Base-by-base conservation (phyloP, 495 filamentous ascomycete genomes). In the Penicillium tannophilum region DNA sequence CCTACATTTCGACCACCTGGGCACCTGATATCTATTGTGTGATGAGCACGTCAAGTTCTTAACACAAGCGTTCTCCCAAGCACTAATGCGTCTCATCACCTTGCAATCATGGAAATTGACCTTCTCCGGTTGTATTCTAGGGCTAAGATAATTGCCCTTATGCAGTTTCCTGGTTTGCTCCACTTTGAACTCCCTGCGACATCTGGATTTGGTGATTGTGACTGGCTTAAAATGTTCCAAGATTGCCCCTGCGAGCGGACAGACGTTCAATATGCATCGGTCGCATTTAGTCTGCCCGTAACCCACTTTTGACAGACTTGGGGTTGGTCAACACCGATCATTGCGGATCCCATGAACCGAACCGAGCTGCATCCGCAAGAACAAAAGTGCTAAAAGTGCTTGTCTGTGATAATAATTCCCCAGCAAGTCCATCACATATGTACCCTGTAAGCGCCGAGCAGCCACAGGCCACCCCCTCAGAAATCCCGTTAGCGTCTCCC, bases 401-500 rank as follows among this genome's bases (percentile, higher is more conserved):
- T 49, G 24, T 30, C 24, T 30, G 46, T 49, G 46, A 49, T 49
- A 49, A 47, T 28, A 11, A 17, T 17, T 12, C 39, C 26, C 46
- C 46, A 49, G 26, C 46, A 49, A 31, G 26, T 31, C 26, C 26
- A 49, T 49, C 46, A 49, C 46, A 49, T 49, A 30, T 49, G 46
- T 49, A 26, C 46, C 30, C 49, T 54, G 52, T 63, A 59, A 59
- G 60, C 60, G 60, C 60, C 33, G 39, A 48, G 39, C 36, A 42
- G 14, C 16, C 19, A 55, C 36, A 26, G 16, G 44, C 8, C 42
- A 43, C 47, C 42, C 53, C 52, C 58, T 61, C 54, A 58, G 28
- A 33, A n/a, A 14, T 9, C 42, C 7, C 12, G 28, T 56, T 65
- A 62, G 63, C 63, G 63, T 65, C 23, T 20, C 35, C 35, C 54